These are phyloP conservation scores for Cystofilobasidium bisporidii DNA, from an alignment of 768 basidiomycete species.

Conservation along the genomic window DNA sequence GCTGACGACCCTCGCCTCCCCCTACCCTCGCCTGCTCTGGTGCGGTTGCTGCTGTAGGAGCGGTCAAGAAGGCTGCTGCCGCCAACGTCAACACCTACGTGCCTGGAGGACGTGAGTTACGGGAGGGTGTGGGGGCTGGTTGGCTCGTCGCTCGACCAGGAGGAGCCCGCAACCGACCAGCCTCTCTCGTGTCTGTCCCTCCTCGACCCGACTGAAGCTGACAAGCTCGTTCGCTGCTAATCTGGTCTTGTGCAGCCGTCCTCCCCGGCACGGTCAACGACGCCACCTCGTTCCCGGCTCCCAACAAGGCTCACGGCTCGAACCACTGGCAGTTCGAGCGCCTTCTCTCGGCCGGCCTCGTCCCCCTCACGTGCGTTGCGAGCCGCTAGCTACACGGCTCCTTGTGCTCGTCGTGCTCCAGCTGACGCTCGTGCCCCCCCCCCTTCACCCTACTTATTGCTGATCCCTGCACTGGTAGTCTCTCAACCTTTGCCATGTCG, in stretches of 20 bases:
- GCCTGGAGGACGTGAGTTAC: slow-evolving; percentile 41
- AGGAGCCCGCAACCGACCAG: no score
- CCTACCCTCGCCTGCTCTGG: not conserved
- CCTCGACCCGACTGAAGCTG: not conserved
- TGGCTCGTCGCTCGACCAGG: not conserved
- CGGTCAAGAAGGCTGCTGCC: slow-evolving; percentile 14
- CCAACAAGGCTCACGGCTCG: slow-evolving; percentile 63
- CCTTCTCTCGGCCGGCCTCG: slow-evolving; percentile 70
- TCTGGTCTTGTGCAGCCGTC: slow-evolving; percentile 50
- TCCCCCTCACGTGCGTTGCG: slow-evolving; percentile 57
- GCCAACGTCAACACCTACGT: slow-evolving; percentile 35
- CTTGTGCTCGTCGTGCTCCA: not conserved
- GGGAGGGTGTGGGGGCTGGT: not conserved
- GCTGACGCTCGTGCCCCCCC: no score
- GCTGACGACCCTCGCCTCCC: not conserved
- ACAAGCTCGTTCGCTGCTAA: not conserved
- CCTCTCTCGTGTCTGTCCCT: not conserved
- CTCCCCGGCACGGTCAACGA: slow-evolving; percentile 91
- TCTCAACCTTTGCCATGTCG: slow-evolving; percentile 24
- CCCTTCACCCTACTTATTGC: no score
- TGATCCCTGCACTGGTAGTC: not conserved
- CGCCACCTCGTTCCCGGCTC: slow-evolving; percentile 73
- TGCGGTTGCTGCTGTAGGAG: not conserved
- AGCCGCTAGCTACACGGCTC: not conserved
- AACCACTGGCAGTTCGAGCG: slow-evolving; percentile 93